Evolutionary conservation across 441 rosid genomes (phyloP).

Genomic region (Omphalea diandra): DNA sequence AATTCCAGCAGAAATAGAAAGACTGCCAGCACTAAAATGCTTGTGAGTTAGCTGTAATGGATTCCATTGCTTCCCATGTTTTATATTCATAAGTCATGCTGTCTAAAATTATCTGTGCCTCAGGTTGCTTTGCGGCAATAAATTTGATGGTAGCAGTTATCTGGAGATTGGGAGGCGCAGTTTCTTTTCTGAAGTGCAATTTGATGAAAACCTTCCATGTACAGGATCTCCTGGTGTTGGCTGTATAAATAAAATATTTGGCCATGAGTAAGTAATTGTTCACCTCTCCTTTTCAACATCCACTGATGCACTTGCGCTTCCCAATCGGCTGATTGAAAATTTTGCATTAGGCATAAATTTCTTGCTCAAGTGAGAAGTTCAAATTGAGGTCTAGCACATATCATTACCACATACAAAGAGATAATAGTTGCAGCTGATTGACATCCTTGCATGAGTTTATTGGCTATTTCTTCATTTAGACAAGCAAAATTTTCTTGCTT

Average conservation of each 20-base stretch:
- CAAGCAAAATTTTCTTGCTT: not conserved
- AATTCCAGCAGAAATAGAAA: conserved; percentile 56
- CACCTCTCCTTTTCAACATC: not conserved
- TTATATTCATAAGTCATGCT: conserved; percentile 6
- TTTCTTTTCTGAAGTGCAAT: conserved; percentile 44
- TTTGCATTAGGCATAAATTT: not conserved
- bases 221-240: conserved; percentile 29
- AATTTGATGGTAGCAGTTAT: conserved; percentile 42
- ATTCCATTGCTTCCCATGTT: conserved; percentile 3
- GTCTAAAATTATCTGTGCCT: conserved; percentile 17
- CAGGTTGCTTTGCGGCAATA: conserved; percentile 71
- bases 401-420: no score
- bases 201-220: conserved; percentile 38
- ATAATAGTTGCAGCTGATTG: not conserved
- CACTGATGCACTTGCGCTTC: not conserved
- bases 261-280: conserved; percentile 49
- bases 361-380: not conserved
- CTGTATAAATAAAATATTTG: conserved; percentile 52
- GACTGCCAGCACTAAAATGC: conserved; percentile 41
- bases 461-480: not conserved
- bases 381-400: not conserved
- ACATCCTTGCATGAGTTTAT: conserved; percentile 1
- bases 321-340: not conserved
- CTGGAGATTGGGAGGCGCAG: conserved; percentile 43
- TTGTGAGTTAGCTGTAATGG: conserved; percentile 50